Conservation (phyloP, 768 basidiomycete species). For the Cubamyces lactineus region DNA sequence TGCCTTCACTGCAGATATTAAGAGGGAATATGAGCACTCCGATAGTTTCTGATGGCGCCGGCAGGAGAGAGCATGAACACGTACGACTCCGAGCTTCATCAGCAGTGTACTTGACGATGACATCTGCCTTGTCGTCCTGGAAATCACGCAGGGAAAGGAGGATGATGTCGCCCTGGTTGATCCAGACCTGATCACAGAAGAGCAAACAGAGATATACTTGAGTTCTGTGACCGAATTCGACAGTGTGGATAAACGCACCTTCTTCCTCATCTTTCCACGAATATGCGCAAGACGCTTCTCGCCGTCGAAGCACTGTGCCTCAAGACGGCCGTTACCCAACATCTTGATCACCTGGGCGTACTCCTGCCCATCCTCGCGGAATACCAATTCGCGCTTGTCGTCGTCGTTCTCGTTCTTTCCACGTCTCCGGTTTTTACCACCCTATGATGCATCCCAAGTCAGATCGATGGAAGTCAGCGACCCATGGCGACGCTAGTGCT, state of each 20-base stretch:
- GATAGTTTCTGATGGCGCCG: constrained; percentile 2
- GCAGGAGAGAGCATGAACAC: constrained; percentile 32
- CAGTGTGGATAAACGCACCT: constrained; percentile 56
- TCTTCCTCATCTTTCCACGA: constrained; percentile 99
- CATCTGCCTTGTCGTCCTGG: constrained; percentile 99
- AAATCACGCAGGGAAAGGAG: constrained; percentile 95
- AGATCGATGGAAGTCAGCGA: not conserved
- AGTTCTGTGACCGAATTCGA: not conserved
- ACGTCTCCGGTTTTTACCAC: constrained; percentile 98
- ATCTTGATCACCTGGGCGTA: constrained; percentile 99
- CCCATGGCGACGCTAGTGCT: not conserved
- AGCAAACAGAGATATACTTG: not conserved
- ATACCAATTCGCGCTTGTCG: constrained; percentile 97
- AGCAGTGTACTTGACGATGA: constrained; percentile 98
- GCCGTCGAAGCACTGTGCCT: constrained; percentile 97
- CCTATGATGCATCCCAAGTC: constrained; percentile 51
- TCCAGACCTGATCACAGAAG: constrained; percentile 80
- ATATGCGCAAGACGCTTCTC: constrained; percentile 98
- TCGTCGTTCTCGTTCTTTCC: constrained; percentile 99
- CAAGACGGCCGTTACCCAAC: constrained; percentile 96
- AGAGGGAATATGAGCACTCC: constrained; percentile 1
- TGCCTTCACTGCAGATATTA: constrained; percentile 73
- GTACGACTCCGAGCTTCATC: constrained; percentile 86
- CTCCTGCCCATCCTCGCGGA: constrained; percentile 98
- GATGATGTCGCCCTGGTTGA: constrained; percentile 97